Evolutionary conservation across 2,329 filamentous ascomycete genomes (phyloP), one percentile per base, ranked within the genome.

Genomic region (Calonectria multiphialidica): DNA sequence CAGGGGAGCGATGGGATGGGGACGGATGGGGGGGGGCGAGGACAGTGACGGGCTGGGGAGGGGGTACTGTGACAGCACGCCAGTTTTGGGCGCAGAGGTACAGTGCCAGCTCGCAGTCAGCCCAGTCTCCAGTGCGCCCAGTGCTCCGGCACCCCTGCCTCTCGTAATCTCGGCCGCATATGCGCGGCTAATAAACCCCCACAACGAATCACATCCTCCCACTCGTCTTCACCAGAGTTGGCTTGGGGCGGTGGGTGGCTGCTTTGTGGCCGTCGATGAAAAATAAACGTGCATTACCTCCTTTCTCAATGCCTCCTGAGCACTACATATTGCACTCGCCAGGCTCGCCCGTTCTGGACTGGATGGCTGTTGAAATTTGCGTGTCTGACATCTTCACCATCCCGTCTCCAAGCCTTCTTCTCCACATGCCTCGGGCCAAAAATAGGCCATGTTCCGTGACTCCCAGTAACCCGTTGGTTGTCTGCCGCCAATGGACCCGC

Each of bases 111-210:
- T 47, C 35, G 35, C 35, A 37, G 35, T 37, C 13, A 8, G 23
- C 30, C 53, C 53, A 59, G 23, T 33, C n/a, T 7, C 33, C 33
- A 16, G 53, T 28, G 53, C 53, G 53, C 53, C 53, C 53, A 59
- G 53, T 33, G 35, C 21, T 7, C 9, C n/a, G 21, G 21, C 12
- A 44, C 69, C 77, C 74, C 68, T 78, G 77, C 59, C 47, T 66
- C 69, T 73, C 53, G 76, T 75, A 80, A 80, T 80, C 77, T 80
- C 78, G 77, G 78, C 67, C 73, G 76, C 78, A 78, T 79, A 74
- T 73, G 75, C 74, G 74, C 77, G 72, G 69, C 78, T 80, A 78
- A 74, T 80, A 70, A 77, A 59, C 71, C 50, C 37, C 57, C 23
- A 67, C 47, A 64, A 28, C 78, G 70, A 79, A 77, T 79, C 78